Percentiles rank a stretch among this genome's conserved stretches.
Evolutionary conservation across 495 filamentous ascomycete species (phyloP).

Genomic region (Pseudoneurospora amorphoporcata): DNA sequence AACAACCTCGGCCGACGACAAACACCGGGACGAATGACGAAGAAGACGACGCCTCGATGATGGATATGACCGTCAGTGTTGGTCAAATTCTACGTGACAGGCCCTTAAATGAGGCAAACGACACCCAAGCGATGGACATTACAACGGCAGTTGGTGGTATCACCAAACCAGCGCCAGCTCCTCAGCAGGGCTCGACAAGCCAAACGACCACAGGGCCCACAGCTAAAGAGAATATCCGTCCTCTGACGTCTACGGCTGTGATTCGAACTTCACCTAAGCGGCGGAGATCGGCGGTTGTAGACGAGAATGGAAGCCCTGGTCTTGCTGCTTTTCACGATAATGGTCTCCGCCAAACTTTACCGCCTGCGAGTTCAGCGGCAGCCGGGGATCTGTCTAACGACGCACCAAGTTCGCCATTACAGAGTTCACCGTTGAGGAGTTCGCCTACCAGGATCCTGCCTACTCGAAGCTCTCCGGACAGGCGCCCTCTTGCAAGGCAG

Average conservation of each 20-base stretch:
- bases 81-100: conserved; percentile 49
- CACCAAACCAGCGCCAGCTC: conserved; percentile 24
- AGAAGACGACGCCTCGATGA: conserved; percentile 27
- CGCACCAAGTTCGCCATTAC: background rate
- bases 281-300: conserved; percentile 16
- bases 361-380: conserved; percentile 3
- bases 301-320: conserved; percentile 52
- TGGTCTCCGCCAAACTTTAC: conserved; percentile 35
- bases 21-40: conserved; percentile 20
- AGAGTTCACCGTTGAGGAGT: background rate
- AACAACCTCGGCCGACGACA: conserved; percentile 19
- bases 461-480: background rate
- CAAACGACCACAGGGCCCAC: conserved; percentile 53
- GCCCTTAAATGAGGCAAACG: conserved; percentile 28
- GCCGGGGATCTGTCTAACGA: background rate
- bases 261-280: conserved; percentile 22
- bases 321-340: conserved; percentile 43
- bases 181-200: conserved; percentile 36
- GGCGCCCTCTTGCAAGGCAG: background rate
- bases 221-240: conserved; percentile 43
- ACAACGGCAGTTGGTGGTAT: conserved; percentile 50
- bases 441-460: conserved; percentile 2
- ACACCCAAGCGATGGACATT: conserved; percentile 49
- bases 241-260: conserved; percentile 34
- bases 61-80: conserved; percentile 67